phyloP scores from a whole-genome alignment of 2,329 filamentous ascomycete species.

The Monosporascus ibericus region DNA sequence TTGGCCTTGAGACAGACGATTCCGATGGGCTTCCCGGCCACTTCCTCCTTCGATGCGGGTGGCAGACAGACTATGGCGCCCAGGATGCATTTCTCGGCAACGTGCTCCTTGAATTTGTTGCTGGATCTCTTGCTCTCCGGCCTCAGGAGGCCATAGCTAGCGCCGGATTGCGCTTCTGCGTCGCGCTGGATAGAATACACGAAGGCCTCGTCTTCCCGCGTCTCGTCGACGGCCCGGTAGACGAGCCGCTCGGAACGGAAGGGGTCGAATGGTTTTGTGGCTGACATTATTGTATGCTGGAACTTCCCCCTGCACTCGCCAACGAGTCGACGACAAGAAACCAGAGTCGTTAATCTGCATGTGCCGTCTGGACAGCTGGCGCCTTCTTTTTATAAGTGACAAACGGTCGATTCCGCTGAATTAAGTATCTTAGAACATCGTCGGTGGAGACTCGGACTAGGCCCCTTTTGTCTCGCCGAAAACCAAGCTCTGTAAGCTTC shows the following conservation, averaged over 20 bases:
- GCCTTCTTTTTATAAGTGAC: background rate
- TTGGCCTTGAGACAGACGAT: conserved; percentile 22
- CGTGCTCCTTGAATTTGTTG: conserved; percentile 21
- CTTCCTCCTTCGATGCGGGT: conserved; percentile 3
- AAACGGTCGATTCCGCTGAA: background rate
- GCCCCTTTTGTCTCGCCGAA: conserved; percentile 11
- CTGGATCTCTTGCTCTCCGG: conserved; percentile 23
- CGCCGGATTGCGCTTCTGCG: conserved; percentile 20
- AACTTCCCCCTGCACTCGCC: background rate
- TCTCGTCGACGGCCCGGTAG: conserved; percentile 30
- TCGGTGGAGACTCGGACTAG: conserved; percentile 2
- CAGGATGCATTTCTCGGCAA: conserved; percentile 25
- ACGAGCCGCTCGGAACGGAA: conserved; percentile 31
- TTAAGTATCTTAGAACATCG: background rate
- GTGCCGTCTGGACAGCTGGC: background rate
- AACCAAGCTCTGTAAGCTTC: background rate
- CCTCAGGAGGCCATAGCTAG: conserved; percentile 22
- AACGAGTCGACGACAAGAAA: too few relatives aligned
- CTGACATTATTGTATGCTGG: conserved; percentile 6
- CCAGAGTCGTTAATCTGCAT: too few relatives aligned
- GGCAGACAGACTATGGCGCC: conserved; percentile 31
- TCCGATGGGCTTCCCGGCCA: conserved; percentile 23
- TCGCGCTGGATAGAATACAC: conserved; percentile 24
- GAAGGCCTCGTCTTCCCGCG: conserved; percentile 24
- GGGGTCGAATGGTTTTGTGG: conserved; percentile 17